These are phyloP conservation scores for Trypanosoma brucei DNA, from an alignment of 208 protist genomes.

Conservation along the genomic window DNA sequence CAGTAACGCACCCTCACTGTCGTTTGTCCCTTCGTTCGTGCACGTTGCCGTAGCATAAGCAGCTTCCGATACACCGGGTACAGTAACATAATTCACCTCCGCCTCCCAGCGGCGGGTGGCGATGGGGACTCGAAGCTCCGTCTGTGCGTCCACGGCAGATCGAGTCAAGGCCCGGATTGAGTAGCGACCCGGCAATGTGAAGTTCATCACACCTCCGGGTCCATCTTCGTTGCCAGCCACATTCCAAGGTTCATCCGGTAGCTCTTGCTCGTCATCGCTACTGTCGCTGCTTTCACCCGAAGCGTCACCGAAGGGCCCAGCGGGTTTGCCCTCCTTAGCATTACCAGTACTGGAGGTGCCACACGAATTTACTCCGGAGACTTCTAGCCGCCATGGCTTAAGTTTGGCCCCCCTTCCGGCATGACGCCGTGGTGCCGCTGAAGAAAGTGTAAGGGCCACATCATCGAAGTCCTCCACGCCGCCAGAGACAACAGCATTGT, in stretches of 20 bases:
- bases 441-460: conserved; percentile 23
- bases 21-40: conserved; percentile 13
- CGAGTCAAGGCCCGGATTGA: conserved; percentile 4
- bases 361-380: background rate
- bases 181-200: conserved; percentile 13
- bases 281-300: conserved; percentile 1
- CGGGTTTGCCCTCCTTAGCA: background rate
- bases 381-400: conserved; percentile 20
- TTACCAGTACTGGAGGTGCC: background rate
- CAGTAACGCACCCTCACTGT: conserved; percentile 8
- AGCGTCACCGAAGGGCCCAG: background rate
- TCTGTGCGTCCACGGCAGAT: background rate
- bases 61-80: conserved; percentile 12
- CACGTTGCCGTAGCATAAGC: conserved; percentile 21
- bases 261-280: background rate
- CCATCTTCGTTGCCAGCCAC: background rate
- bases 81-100: conserved; percentile 17
- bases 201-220: conserved; percentile 16
- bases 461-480: conserved; percentile 20
- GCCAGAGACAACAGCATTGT: conserved; percentile 22
- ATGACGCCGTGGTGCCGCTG: conserved; percentile 5
- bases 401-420: conserved; percentile 14
- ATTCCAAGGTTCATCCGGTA: background rate
- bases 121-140: conserved; percentile 19
- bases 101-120: conserved; percentile 16